phyloP scores from a whole-genome alignment of 2,329 filamentous ascomycete species.

The Geosmithia putterillii region DNA sequence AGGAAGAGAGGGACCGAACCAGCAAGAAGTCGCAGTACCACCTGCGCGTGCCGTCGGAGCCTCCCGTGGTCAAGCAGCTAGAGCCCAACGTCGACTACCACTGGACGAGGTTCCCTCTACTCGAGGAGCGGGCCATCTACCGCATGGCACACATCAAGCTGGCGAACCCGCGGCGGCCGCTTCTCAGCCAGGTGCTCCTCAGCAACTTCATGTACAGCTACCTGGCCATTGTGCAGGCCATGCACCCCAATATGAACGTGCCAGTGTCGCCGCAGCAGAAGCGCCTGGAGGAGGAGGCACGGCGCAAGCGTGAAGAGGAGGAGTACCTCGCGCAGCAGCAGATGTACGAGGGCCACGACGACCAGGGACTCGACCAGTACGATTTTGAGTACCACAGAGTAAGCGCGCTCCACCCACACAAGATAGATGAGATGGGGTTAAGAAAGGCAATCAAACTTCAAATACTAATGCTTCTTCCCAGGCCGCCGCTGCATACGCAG shows the following conservation, averaged over 20 bases:
- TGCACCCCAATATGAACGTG: slow-evolving; percentile 92
- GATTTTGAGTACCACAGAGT: slow-evolving; percentile 42
- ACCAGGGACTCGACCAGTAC: slow-evolving; percentile 35
- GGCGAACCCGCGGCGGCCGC: slow-evolving; percentile 83
- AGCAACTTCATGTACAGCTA: slow-evolving; percentile 99
- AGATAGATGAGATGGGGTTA: background rate
- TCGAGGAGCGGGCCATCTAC: slow-evolving; percentile 95
- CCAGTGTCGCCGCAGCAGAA: slow-evolving; percentile 71
- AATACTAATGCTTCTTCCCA: slow-evolving; percentile 7
- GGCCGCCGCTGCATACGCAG: slow-evolving; percentile 33
- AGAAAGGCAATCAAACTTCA: background rate
- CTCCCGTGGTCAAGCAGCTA: slow-evolving; percentile 55
- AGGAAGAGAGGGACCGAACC: slow-evolving; percentile 60
- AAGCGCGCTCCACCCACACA: slow-evolving; percentile 12
- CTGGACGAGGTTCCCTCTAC: slow-evolving; percentile 88
- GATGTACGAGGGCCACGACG: slow-evolving; percentile 27
- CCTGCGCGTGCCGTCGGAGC: slow-evolving; percentile 70
- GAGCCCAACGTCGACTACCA: slow-evolving; percentile 88
- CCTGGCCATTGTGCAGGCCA: slow-evolving; percentile 94
- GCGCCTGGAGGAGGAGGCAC: slow-evolving; percentile 42
- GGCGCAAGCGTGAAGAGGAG: slow-evolving; percentile 36
- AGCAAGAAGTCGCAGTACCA: slow-evolving; percentile 66
- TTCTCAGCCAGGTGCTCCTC: slow-evolving; percentile 89
- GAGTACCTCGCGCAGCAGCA: slow-evolving; percentile 34
- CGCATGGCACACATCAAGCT: slow-evolving; percentile 98